Evolutionary conservation across 805 yeast species (phyloP).

Genomic region (Ogataea thermomethanolica): DNA sequence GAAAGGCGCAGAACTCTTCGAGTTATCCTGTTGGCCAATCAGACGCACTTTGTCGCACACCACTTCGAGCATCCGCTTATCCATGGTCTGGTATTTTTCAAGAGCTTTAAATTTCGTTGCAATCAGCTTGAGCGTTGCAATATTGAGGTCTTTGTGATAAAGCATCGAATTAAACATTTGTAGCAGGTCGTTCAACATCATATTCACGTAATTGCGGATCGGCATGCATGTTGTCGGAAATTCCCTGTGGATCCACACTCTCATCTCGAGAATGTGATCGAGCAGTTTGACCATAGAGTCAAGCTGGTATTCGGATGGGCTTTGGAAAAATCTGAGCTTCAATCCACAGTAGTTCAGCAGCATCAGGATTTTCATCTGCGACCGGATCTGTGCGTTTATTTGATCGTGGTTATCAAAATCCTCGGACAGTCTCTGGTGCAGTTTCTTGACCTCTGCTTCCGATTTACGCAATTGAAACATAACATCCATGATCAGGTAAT

Average conservation of each 20-base stretch:
- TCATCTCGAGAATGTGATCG: slow-evolving; percentile 12
- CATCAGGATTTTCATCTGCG: slow-evolving; percentile 11
- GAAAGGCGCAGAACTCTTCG: not conserved
- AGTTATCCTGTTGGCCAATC: too few species aligned
- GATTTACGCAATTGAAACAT: slow-evolving; percentile 3
- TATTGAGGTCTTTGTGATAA: slow-evolving; percentile 7
- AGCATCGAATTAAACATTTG: slow-evolving; percentile 12
- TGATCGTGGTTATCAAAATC: slow-evolving; percentile 10
- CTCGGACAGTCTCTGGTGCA: slow-evolving; percentile 9
- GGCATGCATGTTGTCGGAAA: slow-evolving; percentile 4
- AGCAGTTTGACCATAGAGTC: slow-evolving; percentile 12
- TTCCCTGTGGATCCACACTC: slow-evolving; percentile 3
- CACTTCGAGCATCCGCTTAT: slow-evolving; percentile 2
- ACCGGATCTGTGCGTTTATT: slow-evolving; percentile 7
- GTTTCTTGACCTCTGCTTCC: slow-evolving; percentile 10
- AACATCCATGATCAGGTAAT: slow-evolving; percentile 5
- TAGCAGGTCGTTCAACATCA: slow-evolving; percentile 15
- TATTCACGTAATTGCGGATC: slow-evolving; percentile 4
- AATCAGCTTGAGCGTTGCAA: slow-evolving; percentile 7
- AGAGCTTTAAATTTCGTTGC: slow-evolving; percentile 14
- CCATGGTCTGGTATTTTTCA: slow-evolving; percentile 3
- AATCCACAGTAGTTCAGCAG: slow-evolving; percentile 13
- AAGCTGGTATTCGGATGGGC: slow-evolving; percentile 10
- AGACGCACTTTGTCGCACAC: slow-evolving; percentile 7
- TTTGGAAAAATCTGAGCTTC: slow-evolving; percentile 11